A percentile compares a stretch with the other conserved stretches of the same genome.
Conservation (phyloP, 2,329 filamentous ascomycete genomes). For the Colletotrichum gigasporum region DNA sequence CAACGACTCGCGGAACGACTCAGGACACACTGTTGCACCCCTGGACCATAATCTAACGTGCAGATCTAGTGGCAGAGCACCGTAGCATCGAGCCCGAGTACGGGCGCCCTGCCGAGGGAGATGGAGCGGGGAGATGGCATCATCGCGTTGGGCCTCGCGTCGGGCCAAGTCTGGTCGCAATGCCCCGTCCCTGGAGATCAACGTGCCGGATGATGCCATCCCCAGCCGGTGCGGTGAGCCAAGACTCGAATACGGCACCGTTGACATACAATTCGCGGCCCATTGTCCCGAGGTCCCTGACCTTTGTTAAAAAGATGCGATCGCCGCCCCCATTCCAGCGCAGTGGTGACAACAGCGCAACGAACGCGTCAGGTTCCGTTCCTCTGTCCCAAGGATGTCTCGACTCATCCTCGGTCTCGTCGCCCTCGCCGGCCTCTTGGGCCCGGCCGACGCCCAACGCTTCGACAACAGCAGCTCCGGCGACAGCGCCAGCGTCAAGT, state of each 20-base stretch:
- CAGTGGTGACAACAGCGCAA: no score
- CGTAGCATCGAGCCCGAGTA: conserved; percentile 8
- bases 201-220: conserved; percentile 16
- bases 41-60: conserved; percentile 20
- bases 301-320: not conserved
- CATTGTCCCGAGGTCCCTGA: conserved; percentile 2
- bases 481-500: conserved; percentile 40
- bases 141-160: conserved; percentile 1
- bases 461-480: conserved; percentile 16
- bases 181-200: not conserved
- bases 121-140: conserved; percentile 20
- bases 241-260: not conserved
- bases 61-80: conserved; percentile 17
- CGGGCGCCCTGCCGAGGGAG: not conserved
- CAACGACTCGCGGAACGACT: not conserved
- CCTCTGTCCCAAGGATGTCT: conserved; percentile 22
- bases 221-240: conserved; percentile 2
- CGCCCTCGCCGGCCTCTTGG: conserved; percentile 27
- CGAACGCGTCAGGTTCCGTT: not conserved
- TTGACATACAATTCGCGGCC: not conserved
- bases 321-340: no score
- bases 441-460: conserved; percentile 17
- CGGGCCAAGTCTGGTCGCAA: conserved; percentile 3
- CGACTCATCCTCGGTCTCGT: conserved; percentile 20
- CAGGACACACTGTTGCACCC: not conserved